These are phyloP conservation scores for Nadsonia fulvescens DNA, from an alignment of 805 yeast species.

Conservation along the genomic window DNA sequence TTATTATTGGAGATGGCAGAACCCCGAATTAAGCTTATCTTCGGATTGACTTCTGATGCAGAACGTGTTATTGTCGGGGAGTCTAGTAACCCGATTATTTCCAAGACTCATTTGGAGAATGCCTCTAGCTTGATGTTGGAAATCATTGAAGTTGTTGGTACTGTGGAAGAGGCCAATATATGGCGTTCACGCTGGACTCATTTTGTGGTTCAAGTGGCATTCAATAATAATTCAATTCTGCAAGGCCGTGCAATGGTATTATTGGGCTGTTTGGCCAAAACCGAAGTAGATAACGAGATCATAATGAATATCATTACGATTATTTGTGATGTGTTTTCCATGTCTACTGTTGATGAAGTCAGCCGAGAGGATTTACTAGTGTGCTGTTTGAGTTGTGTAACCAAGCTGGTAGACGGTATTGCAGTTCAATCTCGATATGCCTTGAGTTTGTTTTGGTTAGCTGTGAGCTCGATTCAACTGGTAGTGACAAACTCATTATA, in stretches of 20 bases:
- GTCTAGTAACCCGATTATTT: slow-evolving; percentile 7
- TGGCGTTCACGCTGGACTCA: slow-evolving; percentile 14
- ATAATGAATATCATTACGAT: slow-evolving; percentile 21
- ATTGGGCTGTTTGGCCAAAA: slow-evolving; percentile 47
- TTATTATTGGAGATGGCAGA: slow-evolving; percentile 17
- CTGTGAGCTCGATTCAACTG: slow-evolving; percentile 8
- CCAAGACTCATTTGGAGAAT: slow-evolving; percentile 11
- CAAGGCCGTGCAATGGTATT: slow-evolving; percentile 31
- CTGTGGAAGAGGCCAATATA: slow-evolving; percentile 10
- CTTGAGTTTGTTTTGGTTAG: slow-evolving; percentile 34
- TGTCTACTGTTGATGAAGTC: slow-evolving; percentile 13
- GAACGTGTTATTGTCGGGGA: slow-evolving; percentile 1
- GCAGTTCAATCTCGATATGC: slow-evolving; percentile 25
- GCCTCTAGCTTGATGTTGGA: slow-evolving; percentile 11
- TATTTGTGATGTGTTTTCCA: slow-evolving; percentile 7
- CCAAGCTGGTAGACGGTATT: slow-evolving; percentile 32
- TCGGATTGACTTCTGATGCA: slow-evolving; percentile 12
- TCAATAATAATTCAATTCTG: slow-evolving; percentile 31
- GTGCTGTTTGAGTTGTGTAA: slow-evolving; percentile 26
- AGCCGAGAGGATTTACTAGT: slow-evolving; percentile 21
- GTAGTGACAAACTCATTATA: slow-evolving; percentile 9
- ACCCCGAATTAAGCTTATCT: slow-evolving; percentile 11
- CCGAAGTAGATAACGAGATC: slow-evolving; percentile 42
- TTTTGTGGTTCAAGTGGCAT: slow-evolving; percentile 10
- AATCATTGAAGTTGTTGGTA: slow-evolving; percentile 9